phyloP scores from a whole-genome alignment of 306 rosid genomes.

The Luffa acutangula region DNA sequence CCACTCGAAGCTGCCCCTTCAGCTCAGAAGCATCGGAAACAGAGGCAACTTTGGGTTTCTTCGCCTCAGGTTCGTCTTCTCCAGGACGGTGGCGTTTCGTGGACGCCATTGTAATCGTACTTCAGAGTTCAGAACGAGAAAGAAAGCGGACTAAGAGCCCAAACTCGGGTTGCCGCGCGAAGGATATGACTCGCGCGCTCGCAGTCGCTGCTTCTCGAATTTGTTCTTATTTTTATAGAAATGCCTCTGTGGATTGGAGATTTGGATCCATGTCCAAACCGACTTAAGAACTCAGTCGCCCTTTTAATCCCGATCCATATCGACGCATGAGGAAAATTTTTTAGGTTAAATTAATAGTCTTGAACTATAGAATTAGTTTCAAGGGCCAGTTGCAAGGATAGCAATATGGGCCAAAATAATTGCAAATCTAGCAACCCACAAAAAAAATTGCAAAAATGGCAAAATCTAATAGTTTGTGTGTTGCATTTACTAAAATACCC shows the following conservation, averaged over 20 bases:
- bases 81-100: constrained; percentile 4
- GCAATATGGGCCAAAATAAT: too few species aligned
- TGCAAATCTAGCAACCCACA: too few species aligned
- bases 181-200: not conserved
- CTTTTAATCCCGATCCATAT: not conserved
- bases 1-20: not conserved
- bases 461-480: too few species aligned
- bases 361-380: too few species aligned
- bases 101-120: constrained; percentile 13
- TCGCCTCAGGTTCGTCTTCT: not conserved
- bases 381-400: too few species aligned
- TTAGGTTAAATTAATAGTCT: too few species aligned
- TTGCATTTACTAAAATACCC: too few species aligned
- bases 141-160: not conserved
- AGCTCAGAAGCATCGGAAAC: not conserved
- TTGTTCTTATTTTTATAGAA: not conserved
- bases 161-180: not conserved
- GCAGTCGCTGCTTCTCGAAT: not conserved
- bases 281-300: not conserved
- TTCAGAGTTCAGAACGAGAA: not conserved
- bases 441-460: too few species aligned
- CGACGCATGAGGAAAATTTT: too few species aligned
- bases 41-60: constrained; percentile 9
- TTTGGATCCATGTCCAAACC: not conserved
- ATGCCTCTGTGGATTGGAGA: not conserved